These are phyloP conservation scores for Backusella macrospora DNA, from an alignment of 192 early-diverging fungal genomes.

Conservation along the genomic window DNA sequence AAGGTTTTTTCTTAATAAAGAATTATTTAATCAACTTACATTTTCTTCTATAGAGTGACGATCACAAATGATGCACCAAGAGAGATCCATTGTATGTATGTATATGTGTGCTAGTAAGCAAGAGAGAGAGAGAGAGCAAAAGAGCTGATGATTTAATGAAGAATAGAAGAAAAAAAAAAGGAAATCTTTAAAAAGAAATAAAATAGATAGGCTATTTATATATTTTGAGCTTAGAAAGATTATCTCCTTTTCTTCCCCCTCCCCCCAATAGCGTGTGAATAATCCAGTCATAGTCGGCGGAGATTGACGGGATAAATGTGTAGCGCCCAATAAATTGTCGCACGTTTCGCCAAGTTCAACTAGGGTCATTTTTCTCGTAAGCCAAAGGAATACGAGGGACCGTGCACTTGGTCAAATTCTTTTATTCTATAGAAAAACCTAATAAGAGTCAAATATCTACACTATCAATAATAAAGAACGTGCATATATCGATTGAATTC, in stretches of 20 bases:
- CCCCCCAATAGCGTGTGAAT: background rate
- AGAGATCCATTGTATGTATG: conserved; percentile 18
- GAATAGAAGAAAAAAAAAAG: background rate
- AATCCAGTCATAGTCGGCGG: background rate
- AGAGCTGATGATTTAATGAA: background rate
- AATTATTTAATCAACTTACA: background rate
- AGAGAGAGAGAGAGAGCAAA: background rate
- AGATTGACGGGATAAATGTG: background rate
- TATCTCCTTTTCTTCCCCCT: background rate
- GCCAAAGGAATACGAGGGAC: background rate
- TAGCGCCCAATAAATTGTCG: background rate
- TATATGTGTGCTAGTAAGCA: background rate
- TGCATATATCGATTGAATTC: background rate
- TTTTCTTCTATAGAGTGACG: conserved; percentile 24
- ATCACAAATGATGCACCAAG: conserved; percentile 29
- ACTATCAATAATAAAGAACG: background rate
- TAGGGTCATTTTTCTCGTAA: background rate
- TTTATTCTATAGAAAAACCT: background rate
- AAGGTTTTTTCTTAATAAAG: background rate
- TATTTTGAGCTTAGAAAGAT: background rate
- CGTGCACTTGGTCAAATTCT: conserved; percentile 4
- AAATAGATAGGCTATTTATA: background rate
- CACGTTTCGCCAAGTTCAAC: background rate
- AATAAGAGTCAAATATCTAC: background rate
- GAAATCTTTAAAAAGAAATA: background rate